Conservation (phyloP, 2,329 filamentous ascomycete genomes). For the Xylaria sp. region DNA sequence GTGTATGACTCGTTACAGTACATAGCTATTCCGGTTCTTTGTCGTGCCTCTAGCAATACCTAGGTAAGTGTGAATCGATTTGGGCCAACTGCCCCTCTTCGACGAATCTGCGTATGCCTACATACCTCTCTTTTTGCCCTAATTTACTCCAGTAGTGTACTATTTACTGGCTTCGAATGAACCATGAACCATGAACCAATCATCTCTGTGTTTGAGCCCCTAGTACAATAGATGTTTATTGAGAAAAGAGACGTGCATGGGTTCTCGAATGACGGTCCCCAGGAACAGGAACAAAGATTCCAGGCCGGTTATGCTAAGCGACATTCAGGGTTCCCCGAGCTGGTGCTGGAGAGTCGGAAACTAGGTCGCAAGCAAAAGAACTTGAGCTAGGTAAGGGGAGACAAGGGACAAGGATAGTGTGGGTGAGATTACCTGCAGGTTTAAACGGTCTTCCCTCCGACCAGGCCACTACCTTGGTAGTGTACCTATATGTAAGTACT, state of each 20-base stretch:
- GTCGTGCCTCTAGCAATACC: conserved; percentile 21
- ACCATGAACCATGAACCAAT: background rate
- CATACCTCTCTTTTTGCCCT: no score
- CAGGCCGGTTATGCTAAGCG: background rate
- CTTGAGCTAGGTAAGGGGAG: conserved; percentile 16
- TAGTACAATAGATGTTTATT: background rate
- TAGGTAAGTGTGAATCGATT: background rate
- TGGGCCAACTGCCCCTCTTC: conserved; percentile 7
- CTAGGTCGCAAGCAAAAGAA: conserved; percentile 14
- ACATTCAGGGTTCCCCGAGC: conserved; percentile 17
- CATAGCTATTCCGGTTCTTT: conserved; percentile 33
- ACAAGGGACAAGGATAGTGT: conserved; percentile 18
- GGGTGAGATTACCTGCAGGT: conserved; percentile 12
- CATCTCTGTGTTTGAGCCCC: background rate
- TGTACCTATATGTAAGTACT: no score
- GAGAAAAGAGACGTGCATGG: conserved; percentile 2
- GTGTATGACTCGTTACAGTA: conserved; percentile 21
- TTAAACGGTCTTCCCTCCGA: background rate
- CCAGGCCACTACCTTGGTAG: no score
- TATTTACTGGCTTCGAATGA: background rate
- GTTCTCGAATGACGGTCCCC: background rate
- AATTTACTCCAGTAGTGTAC: conserved; percentile 1
- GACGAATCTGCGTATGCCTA: background rate
- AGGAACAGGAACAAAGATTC: background rate
- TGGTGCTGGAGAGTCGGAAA: conserved; percentile 21